These are phyloP conservation scores for Acrasis kona DNA, from an alignment of 78 protist species.

Conservation along the genomic window DNA sequence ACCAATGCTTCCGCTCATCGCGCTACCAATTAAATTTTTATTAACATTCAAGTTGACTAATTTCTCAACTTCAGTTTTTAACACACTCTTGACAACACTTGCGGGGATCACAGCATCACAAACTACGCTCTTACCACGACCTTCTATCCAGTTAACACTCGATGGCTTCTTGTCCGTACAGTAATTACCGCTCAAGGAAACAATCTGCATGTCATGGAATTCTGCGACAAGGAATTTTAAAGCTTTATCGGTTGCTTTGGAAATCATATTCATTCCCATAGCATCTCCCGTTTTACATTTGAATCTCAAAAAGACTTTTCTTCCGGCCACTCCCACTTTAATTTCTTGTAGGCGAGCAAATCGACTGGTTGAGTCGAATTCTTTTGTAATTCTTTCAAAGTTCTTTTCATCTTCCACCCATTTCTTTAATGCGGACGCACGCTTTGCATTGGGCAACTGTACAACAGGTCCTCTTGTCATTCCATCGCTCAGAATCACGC, in stretches of 20 bases:
- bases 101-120: constrained; percentile 70
- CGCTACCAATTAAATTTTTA: constrained; percentile 90
- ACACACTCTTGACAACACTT: constrained; percentile 54
- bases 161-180: constrained; percentile 86
- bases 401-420: constrained; percentile 38
- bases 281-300: constrained; percentile 71
- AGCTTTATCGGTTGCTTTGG: constrained; percentile 54
- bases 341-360: constrained; percentile 35
- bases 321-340: constrained; percentile 50
- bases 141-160: constrained; percentile 82
- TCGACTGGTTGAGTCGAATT: constrained; percentile 47
- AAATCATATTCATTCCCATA: constrained; percentile 93
- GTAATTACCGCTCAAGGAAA: constrained; percentile 64
- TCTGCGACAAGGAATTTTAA: constrained; percentile 6
- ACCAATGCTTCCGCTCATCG: constrained; percentile 89
- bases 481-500: constrained; percentile 35
- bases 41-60: constrained; percentile 53
- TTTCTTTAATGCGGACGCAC: constrained; percentile 10
- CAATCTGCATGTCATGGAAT: constrained; percentile 36
- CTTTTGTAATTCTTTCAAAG: not conserved
- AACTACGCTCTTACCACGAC: constrained; percentile 87
- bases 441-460: not conserved
- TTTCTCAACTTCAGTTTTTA: constrained; percentile 55
- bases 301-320: constrained; percentile 51
- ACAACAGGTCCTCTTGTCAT: constrained; percentile 84